Conservation (phyloP, 164 flowering plant genomes). For the Sextonia rubra region DNA sequence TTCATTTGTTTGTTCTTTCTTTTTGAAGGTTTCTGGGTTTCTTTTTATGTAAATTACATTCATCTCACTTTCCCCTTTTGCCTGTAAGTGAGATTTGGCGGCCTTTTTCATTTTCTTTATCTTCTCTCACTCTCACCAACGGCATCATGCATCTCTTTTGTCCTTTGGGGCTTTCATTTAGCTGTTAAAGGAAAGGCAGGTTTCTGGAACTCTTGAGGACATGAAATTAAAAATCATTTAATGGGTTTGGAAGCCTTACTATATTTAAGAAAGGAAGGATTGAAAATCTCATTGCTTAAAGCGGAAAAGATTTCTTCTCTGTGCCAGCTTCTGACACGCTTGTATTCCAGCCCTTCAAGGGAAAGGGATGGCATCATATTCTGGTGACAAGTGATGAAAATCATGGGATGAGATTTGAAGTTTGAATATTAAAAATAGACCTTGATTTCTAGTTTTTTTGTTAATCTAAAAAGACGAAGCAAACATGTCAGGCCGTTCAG, state of each 20-base stretch:
- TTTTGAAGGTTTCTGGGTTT: neutral
- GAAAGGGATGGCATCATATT: conserved; percentile 9
- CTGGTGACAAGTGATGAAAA: conserved; percentile 10
- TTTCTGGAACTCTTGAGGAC: neutral
- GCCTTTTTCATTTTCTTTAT: neutral
- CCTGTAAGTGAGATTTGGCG: neutral
- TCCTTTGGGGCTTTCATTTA: conserved; percentile 2
- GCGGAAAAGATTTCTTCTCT: conserved; percentile 1
- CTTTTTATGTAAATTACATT: neutral
- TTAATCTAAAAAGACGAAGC: neutral
- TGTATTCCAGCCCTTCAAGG: neutral
- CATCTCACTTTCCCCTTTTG: neutral
- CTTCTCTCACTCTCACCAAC: neutral
- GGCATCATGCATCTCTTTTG: conserved; percentile 4
- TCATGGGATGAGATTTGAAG: conserved; percentile 8
- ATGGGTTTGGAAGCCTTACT: neutral
- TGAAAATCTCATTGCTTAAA: neutral
- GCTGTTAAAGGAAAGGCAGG: neutral
- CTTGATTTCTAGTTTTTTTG: neutral
- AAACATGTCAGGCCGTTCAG: conserved; percentile 27
- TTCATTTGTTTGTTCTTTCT: neutral
- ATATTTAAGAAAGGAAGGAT: conserved; percentile 2
- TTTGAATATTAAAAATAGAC: neutral
- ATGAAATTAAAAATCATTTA: neutral
- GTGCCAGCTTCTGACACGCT: conserved; percentile 4